A percentile compares a stretch with the other conserved stretches of the same genome.
Evolutionary conservation across 2,329 filamentous ascomycete genomes (phyloP).

Genomic region (Leptographium procerum): DNA sequence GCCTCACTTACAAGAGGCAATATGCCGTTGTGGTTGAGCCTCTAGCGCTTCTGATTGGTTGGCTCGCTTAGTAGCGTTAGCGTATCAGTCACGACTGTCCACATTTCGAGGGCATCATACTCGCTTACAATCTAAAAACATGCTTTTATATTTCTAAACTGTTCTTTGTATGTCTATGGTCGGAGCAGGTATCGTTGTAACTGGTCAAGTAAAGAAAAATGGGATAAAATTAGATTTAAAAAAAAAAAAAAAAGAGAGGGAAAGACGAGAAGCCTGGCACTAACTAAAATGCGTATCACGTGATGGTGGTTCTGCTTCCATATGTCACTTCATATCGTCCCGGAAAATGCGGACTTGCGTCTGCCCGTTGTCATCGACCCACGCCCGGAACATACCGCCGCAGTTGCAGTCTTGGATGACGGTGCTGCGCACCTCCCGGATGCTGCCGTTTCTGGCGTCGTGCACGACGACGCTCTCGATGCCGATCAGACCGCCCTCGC

Average conservation of each 20-base stretch:
- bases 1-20: too few species aligned
- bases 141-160: too few species aligned
- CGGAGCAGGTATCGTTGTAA: too few species aligned
- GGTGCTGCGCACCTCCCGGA: conserved; percentile 30
- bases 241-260: background rate
- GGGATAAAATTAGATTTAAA: too few species aligned
- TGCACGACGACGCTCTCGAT: conserved; percentile 48
- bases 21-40: too few species aligned
- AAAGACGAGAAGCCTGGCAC: too few species aligned
- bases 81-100: background rate
- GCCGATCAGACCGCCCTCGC: conserved; percentile 77
- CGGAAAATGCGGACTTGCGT: conserved; percentile 47
- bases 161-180: background rate
- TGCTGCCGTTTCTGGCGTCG: conserved; percentile 30
- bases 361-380: conserved; percentile 51
- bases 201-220: too few species aligned
- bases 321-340: conserved; percentile 8
- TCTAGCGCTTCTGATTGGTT: background rate
- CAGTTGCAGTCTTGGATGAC: conserved; percentile 75
- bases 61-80: background rate
- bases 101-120: too few species aligned
- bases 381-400: conserved; percentile 78
- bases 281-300: too few species aligned
- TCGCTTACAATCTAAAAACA: too few species aligned
- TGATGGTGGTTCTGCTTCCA: background rate